Evolutionary conservation across 805 yeast species (phyloP).

Genomic region (Suhomyces sp.): DNA sequence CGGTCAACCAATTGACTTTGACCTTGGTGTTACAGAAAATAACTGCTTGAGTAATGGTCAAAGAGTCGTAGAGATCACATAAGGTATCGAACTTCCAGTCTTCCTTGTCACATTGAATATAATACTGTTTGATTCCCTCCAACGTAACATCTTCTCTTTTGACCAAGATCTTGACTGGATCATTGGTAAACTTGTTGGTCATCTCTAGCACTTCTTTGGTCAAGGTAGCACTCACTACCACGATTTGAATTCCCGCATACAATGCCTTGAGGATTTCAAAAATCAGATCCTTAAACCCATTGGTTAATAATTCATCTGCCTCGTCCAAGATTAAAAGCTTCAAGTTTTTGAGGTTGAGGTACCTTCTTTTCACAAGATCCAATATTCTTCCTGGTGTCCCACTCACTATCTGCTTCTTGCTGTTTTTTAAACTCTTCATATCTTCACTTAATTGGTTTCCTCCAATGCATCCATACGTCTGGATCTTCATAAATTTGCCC

Average conservation of each 20-base stretch:
- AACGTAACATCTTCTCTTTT: slow-evolving; percentile 91
- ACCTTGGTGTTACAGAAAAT: slow-evolving; percentile 94
- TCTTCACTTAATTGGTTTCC: slow-evolving; percentile 92
- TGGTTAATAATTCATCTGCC: slow-evolving; percentile 91
- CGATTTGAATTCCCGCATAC: slow-evolving; percentile 88
- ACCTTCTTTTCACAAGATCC: slow-evolving; percentile 92
- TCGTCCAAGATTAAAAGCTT: slow-evolving; percentile 92
- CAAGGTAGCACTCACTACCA: slow-evolving; percentile 91
- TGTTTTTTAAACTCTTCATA: slow-evolving; percentile 67
- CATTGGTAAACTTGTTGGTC: slow-evolving; percentile 86
- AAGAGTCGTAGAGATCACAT: slow-evolving; percentile 91
- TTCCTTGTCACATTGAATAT: slow-evolving; percentile 87
- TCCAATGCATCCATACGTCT: slow-evolving; percentile 96
- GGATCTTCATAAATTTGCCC: slow-evolving; percentile 86
- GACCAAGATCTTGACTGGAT: slow-evolving; percentile 92
- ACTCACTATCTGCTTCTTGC: slow-evolving; percentile 89
- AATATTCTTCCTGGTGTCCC: slow-evolving; percentile 98
- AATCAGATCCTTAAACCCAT: slow-evolving; percentile 95
- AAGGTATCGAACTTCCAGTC: slow-evolving; percentile 92
- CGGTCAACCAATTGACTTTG: slow-evolving; percentile 90
- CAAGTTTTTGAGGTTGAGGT: slow-evolving; percentile 75
- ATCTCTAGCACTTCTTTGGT: slow-evolving; percentile 89
- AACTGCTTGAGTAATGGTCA: slow-evolving; percentile 95
- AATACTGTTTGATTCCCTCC: slow-evolving; percentile 93
- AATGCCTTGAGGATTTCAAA: slow-evolving; percentile 84